A percentile compares a stretch with the other conserved stretches of the same genome.
These are phyloP conservation scores for Candida awuae DNA, from an alignment of 805 yeast species.

Conservation along the genomic window DNA sequence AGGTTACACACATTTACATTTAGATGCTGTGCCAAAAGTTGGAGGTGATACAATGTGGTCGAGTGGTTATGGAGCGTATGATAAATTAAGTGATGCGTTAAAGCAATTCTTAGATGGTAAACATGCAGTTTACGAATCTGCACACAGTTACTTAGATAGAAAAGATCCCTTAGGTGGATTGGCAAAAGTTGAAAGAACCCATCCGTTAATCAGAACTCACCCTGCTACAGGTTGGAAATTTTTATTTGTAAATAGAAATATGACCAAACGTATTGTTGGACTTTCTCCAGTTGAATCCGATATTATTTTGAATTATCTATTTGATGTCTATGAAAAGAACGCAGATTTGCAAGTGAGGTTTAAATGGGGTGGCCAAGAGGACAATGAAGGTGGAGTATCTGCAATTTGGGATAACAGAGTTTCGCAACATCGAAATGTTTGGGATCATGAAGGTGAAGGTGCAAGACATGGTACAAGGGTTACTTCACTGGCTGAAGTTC, in stretches of 20 bases:
- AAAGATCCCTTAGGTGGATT: constrained; percentile 39
- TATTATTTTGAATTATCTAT: constrained; percentile 39
- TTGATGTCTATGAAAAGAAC: constrained; percentile 39
- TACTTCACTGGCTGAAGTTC: constrained; percentile 46
- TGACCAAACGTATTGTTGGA: constrained; percentile 46
- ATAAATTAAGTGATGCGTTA: constrained; percentile 43
- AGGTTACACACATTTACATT: constrained; percentile 45
- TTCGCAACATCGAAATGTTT: constrained; percentile 36
- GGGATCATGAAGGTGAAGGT: constrained; percentile 34
- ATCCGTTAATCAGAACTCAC: constrained; percentile 55
- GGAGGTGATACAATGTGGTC: constrained; percentile 54
- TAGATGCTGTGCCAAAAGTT: constrained; percentile 40
- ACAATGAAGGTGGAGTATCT: constrained; percentile 36
- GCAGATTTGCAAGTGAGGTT: constrained; percentile 50
- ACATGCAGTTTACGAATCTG: constrained; percentile 36
- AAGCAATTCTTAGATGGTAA: constrained; percentile 46
- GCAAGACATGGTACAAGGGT: constrained; percentile 49
- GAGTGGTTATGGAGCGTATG: constrained; percentile 52
- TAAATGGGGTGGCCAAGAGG: constrained; percentile 34
- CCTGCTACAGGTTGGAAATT: constrained; percentile 61
- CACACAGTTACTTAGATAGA: constrained; percentile 32
- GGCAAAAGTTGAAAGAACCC: constrained; percentile 43
- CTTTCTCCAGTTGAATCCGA: constrained; percentile 44
- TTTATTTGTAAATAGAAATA: constrained; percentile 42
- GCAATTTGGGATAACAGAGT: constrained; percentile 46